phyloP scores from a whole-genome alignment of 2,329 filamentous ascomycete species.

The Nothophoma quercina region DNA sequence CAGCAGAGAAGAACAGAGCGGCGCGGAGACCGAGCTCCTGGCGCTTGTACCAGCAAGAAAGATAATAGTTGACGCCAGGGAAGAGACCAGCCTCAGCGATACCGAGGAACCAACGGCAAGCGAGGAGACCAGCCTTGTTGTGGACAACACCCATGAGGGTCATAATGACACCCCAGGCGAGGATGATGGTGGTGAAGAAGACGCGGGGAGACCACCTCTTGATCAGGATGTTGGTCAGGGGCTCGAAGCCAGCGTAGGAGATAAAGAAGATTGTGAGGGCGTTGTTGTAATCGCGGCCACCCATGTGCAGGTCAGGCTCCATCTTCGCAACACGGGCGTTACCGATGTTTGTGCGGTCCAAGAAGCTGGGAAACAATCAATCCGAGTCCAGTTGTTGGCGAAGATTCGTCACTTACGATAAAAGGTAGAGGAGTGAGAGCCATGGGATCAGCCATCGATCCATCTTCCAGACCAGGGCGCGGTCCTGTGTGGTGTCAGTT shows the following conservation, averaged over 20 bases:
- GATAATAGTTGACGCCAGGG: conserved; percentile 60
- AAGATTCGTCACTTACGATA: conserved; percentile 29
- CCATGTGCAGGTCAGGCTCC: conserved; percentile 38
- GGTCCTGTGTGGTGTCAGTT: conserved; percentile 40
- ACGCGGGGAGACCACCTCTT: conserved; percentile 64
- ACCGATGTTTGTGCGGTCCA: conserved; percentile 49
- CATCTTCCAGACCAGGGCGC: conserved; percentile 52
- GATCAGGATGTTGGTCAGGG: conserved; percentile 67
- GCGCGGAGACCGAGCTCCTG: conserved; percentile 62
- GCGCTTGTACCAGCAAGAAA: conserved; percentile 65
- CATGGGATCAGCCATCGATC: conserved; percentile 52
- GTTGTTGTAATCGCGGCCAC: conserved; percentile 68
- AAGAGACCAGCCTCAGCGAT: conserved; percentile 50
- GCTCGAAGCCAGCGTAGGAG: conserved; percentile 57
- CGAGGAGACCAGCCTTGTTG: conserved; percentile 46
- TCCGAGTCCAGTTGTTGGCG: not conserved
- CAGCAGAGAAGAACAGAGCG: conserved; percentile 67
- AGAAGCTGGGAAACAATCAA: conserved; percentile 26
- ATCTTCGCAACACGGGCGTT: conserved; percentile 56
- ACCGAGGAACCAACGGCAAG: conserved; percentile 48
- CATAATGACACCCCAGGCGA: conserved; percentile 57
- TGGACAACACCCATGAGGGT: conserved; percentile 59
- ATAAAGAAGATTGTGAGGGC: conserved; percentile 72
- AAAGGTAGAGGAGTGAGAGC: conserved; percentile 53
- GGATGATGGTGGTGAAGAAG: conserved; percentile 57